Base-by-base conservation (phyloP, 441 rosid species). In the Populus tomentosa region DNA sequence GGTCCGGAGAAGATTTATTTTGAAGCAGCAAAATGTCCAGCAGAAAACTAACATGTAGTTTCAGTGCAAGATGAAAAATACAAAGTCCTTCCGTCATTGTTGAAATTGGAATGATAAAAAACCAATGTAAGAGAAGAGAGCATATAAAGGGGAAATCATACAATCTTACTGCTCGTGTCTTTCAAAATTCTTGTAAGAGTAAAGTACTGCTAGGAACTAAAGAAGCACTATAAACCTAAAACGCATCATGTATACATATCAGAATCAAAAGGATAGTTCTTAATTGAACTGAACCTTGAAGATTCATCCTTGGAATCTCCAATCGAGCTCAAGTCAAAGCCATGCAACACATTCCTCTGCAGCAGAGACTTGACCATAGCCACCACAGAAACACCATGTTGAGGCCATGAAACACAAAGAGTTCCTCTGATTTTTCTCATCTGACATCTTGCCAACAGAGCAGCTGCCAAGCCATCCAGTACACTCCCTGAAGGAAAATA, bases 401-500 rank as follows among this genome's bases (percentile, higher is more conserved):
- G 89, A 77, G 99, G 99, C 99, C 97, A 94, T 28, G 94, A 83
- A 78, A 92, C 84, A 71, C 90, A 89, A 21, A 91, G 80, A 5
- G 90, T 82, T 71, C 97, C 97, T 84, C 83, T 92, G 30, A 89
- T 85, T 81, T 91, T 90, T 86, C 81, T 87, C 81, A 91, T 78
- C 80, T 96, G 98, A 75, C 96, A 94, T 18, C 80, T 88, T 78
- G 89, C 82, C 86, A 96, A 85, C 78, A 94, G 78, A 3, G 98
- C 92, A 84, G 98, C 97, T 71, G 93, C 89, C 73, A 94, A 77
- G 79, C 98, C 98, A 66, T 96, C 97, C 8, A 91, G 80, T 83
- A 92, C 79, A 80, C 99, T 96, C 63, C 97, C 98, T 9, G 98
- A 94, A 59, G 99, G 98, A 72, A 90, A 92, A 86, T 92, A 89